A percentile compares a stretch with the other conserved stretches of the same genome.
These are phyloP conservation scores for Pyrrhoderma lamaoense DNA, from an alignment of 1,284 basidiomycete genomes.

Conservation along the genomic window DNA sequence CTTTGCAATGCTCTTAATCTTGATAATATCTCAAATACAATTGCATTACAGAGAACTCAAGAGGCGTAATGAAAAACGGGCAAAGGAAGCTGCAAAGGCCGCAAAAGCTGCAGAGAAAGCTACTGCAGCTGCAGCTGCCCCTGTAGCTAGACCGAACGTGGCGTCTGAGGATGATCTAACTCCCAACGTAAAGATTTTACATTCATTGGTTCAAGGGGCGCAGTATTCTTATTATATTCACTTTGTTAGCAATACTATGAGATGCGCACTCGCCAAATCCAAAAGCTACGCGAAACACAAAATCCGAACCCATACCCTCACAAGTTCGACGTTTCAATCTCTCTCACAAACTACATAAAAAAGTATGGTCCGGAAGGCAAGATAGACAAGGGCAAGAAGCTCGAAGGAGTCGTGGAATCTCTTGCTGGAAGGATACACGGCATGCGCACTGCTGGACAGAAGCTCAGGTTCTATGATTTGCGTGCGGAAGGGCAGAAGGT, in stretches of 20 bases:
- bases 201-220: neutral
- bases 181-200: slow-evolving; percentile 57
- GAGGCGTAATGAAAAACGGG: slow-evolving; percentile 80
- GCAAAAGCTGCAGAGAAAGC: slow-evolving; percentile 56
- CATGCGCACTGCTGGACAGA: slow-evolving; percentile 77
- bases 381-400: slow-evolving; percentile 56
- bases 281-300: slow-evolving; percentile 79
- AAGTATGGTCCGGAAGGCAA: slow-evolving; percentile 71
- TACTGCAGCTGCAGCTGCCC: slow-evolving; percentile 25
- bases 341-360: slow-evolving; percentile 73
- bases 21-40: slow-evolving; percentile 2
- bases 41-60: slow-evolving; percentile 75
- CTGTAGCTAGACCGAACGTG: slow-evolving; percentile 34
- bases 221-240: slow-evolving; percentile 1
- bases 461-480: slow-evolving; percentile 93
- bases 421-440: slow-evolving; percentile 91
- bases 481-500: slow-evolving; percentile 90
- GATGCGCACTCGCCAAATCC: slow-evolving; percentile 82
- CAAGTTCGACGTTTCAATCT: slow-evolving; percentile 90
- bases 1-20: neutral
- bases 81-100: slow-evolving; percentile 81
- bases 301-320: slow-evolving; percentile 95
- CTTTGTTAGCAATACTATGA: slow-evolving; percentile 88
- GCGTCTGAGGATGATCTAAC: slow-evolving; percentile 70
- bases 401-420: slow-evolving; percentile 44